A percentile compares a stretch with the other conserved stretches of the same genome.
Evolutionary conservation across 2,329 filamentous ascomycete genomes (phyloP).

Genomic region (Microascus cirrosus): DNA sequence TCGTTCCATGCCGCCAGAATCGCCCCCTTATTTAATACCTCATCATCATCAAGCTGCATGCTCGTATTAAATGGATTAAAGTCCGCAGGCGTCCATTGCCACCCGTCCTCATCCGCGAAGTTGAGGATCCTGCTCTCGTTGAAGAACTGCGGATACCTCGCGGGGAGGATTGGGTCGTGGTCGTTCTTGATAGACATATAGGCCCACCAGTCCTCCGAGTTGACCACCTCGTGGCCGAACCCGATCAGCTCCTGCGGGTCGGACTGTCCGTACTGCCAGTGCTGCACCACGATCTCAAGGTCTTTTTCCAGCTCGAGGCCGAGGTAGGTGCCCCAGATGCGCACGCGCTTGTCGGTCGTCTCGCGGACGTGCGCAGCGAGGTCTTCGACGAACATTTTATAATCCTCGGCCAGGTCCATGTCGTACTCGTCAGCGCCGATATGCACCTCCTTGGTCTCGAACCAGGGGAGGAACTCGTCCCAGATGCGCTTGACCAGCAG

Average conservation of each 20-base stretch:
- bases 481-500: conserved; percentile 38
- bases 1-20: conserved; percentile 36
- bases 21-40: conserved; percentile 19
- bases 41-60: conserved; percentile 19
- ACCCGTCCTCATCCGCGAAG: conserved; percentile 26
- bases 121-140: conserved; percentile 28
- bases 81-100: conserved; percentile 33
- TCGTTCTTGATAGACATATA: conserved; percentile 45
- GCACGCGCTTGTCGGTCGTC: conserved; percentile 27
- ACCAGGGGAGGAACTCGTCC: conserved; percentile 41
- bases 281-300: conserved; percentile 26
- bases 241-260: conserved; percentile 27
- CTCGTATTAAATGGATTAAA: conserved; percentile 30
- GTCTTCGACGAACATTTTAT: conserved; percentile 34
- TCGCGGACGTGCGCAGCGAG: conserved; percentile 33
- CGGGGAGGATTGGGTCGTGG: conserved; percentile 31
- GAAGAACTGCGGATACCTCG: conserved; percentile 33
- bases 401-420: conserved; percentile 29
- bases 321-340: conserved; percentile 38
- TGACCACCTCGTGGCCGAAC: conserved; percentile 26
- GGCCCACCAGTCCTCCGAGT: conserved; percentile 39
- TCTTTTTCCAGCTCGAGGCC: not conserved
- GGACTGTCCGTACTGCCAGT: conserved; percentile 36
- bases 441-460: conserved; percentile 40
- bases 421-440: conserved; percentile 45